These are phyloP conservation scores for Wickerhamomyces sydowiorum DNA, from an alignment of 805 yeast genomes.

Conservation along the genomic window DNA sequence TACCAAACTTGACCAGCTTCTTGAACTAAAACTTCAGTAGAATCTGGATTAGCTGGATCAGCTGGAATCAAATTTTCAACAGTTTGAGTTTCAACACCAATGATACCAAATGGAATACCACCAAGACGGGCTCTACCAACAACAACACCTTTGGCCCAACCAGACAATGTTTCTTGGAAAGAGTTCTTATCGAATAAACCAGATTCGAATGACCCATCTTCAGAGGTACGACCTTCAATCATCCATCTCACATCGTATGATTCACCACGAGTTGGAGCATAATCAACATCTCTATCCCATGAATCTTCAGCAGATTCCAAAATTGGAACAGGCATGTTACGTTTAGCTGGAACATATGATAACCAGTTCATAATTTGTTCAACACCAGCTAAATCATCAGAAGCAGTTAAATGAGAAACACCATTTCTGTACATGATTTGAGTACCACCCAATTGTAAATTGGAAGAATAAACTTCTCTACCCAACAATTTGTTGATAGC, in stretches of 20 bases:
- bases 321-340: slow-evolving; percentile 87
- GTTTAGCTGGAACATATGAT: slow-evolving; percentile 87
- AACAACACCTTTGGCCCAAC: slow-evolving; percentile 99
- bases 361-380: slow-evolving; percentile 93
- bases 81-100: slow-evolving; percentile 89
- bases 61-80: slow-evolving; percentile 93
- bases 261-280: slow-evolving; percentile 63
- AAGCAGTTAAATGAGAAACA: slow-evolving; percentile 96
- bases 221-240: slow-evolving; percentile 77
- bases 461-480: slow-evolving; percentile 93
- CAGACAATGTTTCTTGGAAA: slow-evolving; percentile 92
- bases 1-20: slow-evolving; percentile 99
- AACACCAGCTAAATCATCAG: slow-evolving; percentile 95
- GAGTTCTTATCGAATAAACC: slow-evolving; percentile 93
- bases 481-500: slow-evolving; percentile 96
- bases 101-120: slow-evolving; percentile 98
- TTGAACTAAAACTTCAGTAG: slow-evolving; percentile 79
- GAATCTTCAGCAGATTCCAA: slow-evolving; percentile 64
- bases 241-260: slow-evolving; percentile 92
- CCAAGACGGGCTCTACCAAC: slow-evolving; percentile 98
- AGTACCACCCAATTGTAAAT: slow-evolving; percentile 98
- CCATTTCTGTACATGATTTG: slow-evolving; percentile 98
- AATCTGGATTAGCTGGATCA: slow-evolving; percentile 96
- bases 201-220: slow-evolving; percentile 63
- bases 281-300: slow-evolving; percentile 94